Conservation (phyloP, 2,329 filamentous ascomycete species). For the Kalaharituber pfeilii region DNA sequence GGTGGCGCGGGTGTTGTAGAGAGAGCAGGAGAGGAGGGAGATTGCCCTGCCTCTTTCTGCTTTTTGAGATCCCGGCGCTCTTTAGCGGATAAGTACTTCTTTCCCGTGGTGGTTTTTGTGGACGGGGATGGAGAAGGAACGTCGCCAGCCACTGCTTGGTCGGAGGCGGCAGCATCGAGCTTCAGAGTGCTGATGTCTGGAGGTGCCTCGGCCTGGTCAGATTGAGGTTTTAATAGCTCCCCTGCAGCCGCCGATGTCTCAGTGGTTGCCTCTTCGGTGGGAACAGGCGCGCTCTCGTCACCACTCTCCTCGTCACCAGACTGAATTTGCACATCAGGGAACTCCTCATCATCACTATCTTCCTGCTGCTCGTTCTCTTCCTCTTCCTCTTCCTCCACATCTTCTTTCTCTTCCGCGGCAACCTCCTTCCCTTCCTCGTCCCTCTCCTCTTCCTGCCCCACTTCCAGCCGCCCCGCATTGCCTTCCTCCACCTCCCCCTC, state of each 20-base stretch:
- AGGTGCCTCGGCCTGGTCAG: too few species aligned
- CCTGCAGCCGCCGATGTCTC: slow-evolving; percentile 1
- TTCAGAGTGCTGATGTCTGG: too few species aligned
- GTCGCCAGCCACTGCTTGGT: too few species aligned
- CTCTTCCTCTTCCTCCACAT: slow-evolving; percentile 4
- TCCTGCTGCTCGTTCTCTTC: slow-evolving; percentile 20
- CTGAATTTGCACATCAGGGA: slow-evolving; percentile 28
- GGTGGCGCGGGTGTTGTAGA: slow-evolving; percentile 9
- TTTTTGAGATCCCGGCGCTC: slow-evolving; percentile 33
- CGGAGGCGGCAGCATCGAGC: too few species aligned
- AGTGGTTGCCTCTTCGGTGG: slow-evolving; percentile 24
- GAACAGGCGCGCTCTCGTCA: slow-evolving; percentile 24
- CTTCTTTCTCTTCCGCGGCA: slow-evolving; percentile 18
- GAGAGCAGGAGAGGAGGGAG: too few species aligned
- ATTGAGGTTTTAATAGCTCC: too few species aligned
- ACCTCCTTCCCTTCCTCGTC: slow-evolving; percentile 18
- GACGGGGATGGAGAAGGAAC: too few species aligned
- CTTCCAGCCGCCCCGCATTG: slow-evolving; percentile 71
- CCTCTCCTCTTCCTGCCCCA: slow-evolving; percentile 30
- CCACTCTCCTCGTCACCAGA: slow-evolving; percentile 21
- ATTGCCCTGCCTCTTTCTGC: slow-evolving; percentile 24
- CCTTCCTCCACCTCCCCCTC: slow-evolving; percentile 52
- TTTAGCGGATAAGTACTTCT: slow-evolving; percentile 28
- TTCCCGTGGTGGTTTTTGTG: slow-evolving; percentile 15
- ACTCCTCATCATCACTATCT: slow-evolving; percentile 25